These are phyloP conservation scores for Marasmius sp. DNA, from an alignment of 1,284 basidiomycete species.

Conservation along the genomic window DNA sequence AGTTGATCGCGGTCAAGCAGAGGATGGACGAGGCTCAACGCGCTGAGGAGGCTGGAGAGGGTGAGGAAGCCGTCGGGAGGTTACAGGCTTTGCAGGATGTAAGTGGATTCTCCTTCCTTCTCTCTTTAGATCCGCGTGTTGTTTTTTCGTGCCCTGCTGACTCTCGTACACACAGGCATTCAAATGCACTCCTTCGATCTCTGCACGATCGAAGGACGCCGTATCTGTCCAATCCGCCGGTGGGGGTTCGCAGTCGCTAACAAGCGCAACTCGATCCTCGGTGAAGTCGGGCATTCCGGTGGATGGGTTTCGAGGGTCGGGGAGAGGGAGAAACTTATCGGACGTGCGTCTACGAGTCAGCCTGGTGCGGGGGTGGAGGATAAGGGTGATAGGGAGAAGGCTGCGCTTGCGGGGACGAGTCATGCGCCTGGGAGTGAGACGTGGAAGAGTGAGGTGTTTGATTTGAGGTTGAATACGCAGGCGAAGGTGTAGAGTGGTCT, in stretches of 20 bases:
- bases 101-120: too few relatives aligned
- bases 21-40: constrained; percentile 67
- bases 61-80: constrained; percentile 32
- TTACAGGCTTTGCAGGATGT: constrained; percentile 66
- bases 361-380: neutral
- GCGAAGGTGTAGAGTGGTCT: neutral
- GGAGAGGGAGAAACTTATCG: constrained; percentile 55
- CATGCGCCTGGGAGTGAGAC: neutral
- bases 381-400: neutral
- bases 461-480: neutral
- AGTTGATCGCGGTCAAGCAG: constrained; percentile 80
- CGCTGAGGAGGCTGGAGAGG: constrained; percentile 29
- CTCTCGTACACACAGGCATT: too few relatives aligned
- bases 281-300: constrained; percentile 60
- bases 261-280: constrained; percentile 65
- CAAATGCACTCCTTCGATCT: constrained; percentile 48
- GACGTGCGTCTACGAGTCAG: constrained; percentile 2
- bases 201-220: constrained; percentile 31
- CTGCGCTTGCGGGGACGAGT: neutral
- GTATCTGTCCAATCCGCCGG: constrained; percentile 36
- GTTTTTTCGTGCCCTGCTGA: too few relatives aligned
- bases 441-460: neutral
- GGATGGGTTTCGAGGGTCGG: constrained; percentile 71
- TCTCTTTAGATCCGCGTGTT: too few relatives aligned
- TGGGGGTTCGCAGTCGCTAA: constrained; percentile 53